Base-by-base conservation (phyloP, 2,329 filamentous ascomycete genomes). In the Claviceps spartinae region DNA sequence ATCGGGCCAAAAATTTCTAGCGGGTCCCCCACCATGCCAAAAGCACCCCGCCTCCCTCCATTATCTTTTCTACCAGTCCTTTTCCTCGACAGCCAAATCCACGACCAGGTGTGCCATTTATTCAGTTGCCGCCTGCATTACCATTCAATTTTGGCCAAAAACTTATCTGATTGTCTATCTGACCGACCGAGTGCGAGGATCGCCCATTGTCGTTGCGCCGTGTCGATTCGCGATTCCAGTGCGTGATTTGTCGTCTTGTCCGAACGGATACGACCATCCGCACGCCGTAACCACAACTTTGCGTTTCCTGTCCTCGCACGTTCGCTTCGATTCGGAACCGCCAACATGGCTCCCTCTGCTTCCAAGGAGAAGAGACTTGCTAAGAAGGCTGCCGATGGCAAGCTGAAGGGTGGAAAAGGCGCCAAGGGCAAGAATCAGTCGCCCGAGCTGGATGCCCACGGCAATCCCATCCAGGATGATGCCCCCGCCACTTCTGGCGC, bases 391-490 rank as follows among this genome's bases (percentile, higher is more conserved):
- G 81, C 78, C 64, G 74, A 86, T 48, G 86, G 85, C 68, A 85
- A 84, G 70, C 85, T 87, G 74, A 90, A 91, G 79, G 84, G 84
- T 22, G 78, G 82, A 57, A 79, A 83, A 61, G 83, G 71, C 55
- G 74, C 73, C 59, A 86, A 84, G 72, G 75, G 79, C 57, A 86
- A 85, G 65, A 85, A 84, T 62, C 85, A 91, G 60, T 84, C 85
- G 57, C 72, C 77, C 53, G 67, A 82, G 61, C 71, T 84, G 58
- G 83, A 89, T 62, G 81, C 69, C 56, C 72, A 83, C 63, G 81
- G 80, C 64, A 76, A 76, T 56, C 69, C 69, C 52, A 61, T 75
- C 62, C 70, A 73, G 55, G 69, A 74, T 46, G 84, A 86, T 51
- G 77, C 79, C 61, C 79, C 84, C 57, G 85, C 84, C 54, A 88